Evolutionary conservation across 2,329 filamentous ascomycete genomes (phyloP), one percentile per base, ranked within the genome.

Genomic region (Arthrinium puccinioides): DNA sequence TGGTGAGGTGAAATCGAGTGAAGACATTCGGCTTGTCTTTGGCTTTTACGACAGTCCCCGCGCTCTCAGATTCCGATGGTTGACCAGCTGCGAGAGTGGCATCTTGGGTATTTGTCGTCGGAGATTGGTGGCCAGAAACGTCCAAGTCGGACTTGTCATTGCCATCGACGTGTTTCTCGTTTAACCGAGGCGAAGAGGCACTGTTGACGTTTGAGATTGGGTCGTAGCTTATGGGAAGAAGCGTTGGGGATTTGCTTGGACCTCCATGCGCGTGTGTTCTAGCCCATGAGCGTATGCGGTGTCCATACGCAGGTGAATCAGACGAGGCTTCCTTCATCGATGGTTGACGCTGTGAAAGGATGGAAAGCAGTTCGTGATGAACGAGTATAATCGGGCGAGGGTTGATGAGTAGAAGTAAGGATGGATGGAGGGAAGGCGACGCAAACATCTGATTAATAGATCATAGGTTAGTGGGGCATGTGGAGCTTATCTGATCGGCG

Each of bases 301-400:
- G 67, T 74, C 65, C 66, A 59, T 67, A 64, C 59, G 69, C 65
- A 55, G 65, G 42, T 39, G 49, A 59, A 47, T 71, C 65, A 62
- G 70, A 60, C 49, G 65, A 74, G 63, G 63, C 62, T 70, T 76
- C 63, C 72, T 75, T 79, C 75, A 79, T 79, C 74, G 74, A 78
- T 55, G 46, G 49, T 40, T 44, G 47, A 42, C 46, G 42, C 38
- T 46, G 50, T 62, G 64, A 58, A 51, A 53, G 40, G 45, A 50
- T 36, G 23, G 25, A 28, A 21, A 18, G 23, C 31, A 24, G 14
- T 33, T 33, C 20, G 14, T 33, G 15, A 21, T 10, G 21, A 11
- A 28, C 24, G 20, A 24, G 31, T 19, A 18, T 23, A 36, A 19
- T 15, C n/a, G 24, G 19, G 13, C 21, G 20, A 15, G 20, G 14